Conservation (phyloP, 345 rosid species). For the Linum lewisii region DNA sequence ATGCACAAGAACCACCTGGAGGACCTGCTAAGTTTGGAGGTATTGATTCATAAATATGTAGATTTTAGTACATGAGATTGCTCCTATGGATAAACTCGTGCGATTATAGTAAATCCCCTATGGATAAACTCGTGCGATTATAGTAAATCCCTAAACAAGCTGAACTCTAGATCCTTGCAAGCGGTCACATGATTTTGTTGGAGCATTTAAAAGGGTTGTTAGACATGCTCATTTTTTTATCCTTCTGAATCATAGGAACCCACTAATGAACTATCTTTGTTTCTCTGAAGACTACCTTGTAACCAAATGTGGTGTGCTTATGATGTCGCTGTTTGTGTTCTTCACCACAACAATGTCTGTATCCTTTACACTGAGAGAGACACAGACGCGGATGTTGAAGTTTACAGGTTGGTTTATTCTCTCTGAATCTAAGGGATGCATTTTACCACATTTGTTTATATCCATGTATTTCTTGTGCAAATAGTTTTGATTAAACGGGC, state of each 20-base stretch:
- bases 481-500: not conserved
- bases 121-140: not conserved
- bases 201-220: too few species aligned
- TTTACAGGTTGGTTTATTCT: conserved; percentile 61
- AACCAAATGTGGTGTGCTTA: conserved; percentile 94
- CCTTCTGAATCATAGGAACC: not conserved
- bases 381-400: conserved; percentile 95
- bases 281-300: conserved; percentile 82
- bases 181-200: too few species aligned
- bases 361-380: conserved; percentile 95
- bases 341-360: conserved; percentile 99
- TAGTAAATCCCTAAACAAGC: not conserved
- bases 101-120: not conserved
- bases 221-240: not conserved
- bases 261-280: conserved; percentile 5
- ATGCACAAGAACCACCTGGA: conserved; percentile 66
- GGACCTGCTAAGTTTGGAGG: conserved; percentile 92
- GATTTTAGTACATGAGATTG: not conserved
- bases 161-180: too few species aligned
- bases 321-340: conserved; percentile 97
- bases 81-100: not conserved
- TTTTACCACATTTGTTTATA: conserved; percentile 5
- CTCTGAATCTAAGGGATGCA: not conserved
- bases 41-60: conserved; percentile 18
- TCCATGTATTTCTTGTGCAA: not conserved